A percentile compares a stretch with the other conserved stretches of the same genome.
Conservation (phyloP, 176 grass and related monocot species). For the Aegilops bicornis region DNA sequence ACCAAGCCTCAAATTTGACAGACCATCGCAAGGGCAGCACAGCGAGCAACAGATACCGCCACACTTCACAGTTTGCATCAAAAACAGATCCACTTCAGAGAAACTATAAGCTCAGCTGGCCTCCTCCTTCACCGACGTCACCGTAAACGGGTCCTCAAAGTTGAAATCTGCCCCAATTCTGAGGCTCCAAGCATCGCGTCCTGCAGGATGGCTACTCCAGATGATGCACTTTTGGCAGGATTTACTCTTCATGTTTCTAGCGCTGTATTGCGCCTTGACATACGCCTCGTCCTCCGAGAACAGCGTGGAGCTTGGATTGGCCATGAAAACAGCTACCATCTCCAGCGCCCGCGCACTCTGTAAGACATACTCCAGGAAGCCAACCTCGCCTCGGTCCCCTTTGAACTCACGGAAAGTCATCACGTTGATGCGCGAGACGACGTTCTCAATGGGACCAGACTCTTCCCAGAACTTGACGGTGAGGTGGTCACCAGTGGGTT, state of each 20-base stretch:
- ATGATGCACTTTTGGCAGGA: neutral
- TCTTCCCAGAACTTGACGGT: neutral
- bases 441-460: neutral
- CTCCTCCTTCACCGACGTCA: neutral
- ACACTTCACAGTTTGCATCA: neutral
- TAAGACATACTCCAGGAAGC: neutral
- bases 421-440: neutral
- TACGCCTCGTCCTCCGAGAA: neutral
- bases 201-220: neutral
- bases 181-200: neutral
- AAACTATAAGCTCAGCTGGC: neutral
- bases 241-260: neutral
- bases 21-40: neutral
- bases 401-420: neutral
- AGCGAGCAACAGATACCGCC: neutral
- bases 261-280: neutral
- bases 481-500: neutral
- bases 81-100: neutral
- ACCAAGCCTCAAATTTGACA: neutral
- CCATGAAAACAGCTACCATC: neutral
- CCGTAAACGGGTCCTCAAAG: neutral
- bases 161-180: neutral
- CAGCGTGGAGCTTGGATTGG: neutral
- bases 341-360: neutral
- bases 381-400: neutral